A percentile compares a stretch with the other conserved stretches of the same genome.
These are phyloP conservation scores for Jimgerdemannia lactiflua DNA, from an alignment of 192 early-diverging fungal genomes.

Conservation along the genomic window DNA sequence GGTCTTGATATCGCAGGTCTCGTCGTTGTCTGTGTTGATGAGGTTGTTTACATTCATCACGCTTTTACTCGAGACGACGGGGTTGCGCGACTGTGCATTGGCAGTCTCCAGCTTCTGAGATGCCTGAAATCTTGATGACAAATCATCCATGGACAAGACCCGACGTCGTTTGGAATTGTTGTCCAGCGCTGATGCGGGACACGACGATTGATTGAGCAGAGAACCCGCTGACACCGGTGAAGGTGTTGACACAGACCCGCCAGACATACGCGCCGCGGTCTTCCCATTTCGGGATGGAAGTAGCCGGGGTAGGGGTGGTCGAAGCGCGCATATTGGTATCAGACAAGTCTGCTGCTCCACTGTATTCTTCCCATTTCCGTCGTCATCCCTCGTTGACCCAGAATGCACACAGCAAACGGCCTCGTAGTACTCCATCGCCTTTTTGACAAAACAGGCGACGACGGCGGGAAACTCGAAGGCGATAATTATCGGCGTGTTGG, in stretches of 20 bases:
- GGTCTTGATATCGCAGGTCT: background rate
- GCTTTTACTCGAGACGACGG: background rate
- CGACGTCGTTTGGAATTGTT: constrained; percentile 5
- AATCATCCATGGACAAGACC: constrained; percentile 1
- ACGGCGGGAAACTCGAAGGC: background rate
- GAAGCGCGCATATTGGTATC: constrained; percentile 12
- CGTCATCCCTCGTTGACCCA: background rate
- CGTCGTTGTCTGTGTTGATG: background rate
- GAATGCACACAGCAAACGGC: background rate
- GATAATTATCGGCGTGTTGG: background rate
- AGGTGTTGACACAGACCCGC: background rate
- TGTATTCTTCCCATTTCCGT: background rate
- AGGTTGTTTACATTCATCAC: background rate
- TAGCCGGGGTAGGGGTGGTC: background rate
- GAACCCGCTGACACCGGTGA: background rate
- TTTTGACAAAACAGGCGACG: background rate
- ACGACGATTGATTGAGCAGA: background rate
- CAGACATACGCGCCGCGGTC: background rate
- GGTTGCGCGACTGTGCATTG: background rate
- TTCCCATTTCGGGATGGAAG: background rate
- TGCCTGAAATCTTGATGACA: constrained; percentile 6
- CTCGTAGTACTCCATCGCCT: background rate
- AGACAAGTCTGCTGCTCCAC: constrained; percentile 7
- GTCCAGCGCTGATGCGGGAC: background rate
- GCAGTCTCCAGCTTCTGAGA: background rate